These are phyloP conservation scores for Rhynchospora pubera DNA, from an alignment of 176 grass and related monocot genomes.

Conservation along the genomic window DNA sequence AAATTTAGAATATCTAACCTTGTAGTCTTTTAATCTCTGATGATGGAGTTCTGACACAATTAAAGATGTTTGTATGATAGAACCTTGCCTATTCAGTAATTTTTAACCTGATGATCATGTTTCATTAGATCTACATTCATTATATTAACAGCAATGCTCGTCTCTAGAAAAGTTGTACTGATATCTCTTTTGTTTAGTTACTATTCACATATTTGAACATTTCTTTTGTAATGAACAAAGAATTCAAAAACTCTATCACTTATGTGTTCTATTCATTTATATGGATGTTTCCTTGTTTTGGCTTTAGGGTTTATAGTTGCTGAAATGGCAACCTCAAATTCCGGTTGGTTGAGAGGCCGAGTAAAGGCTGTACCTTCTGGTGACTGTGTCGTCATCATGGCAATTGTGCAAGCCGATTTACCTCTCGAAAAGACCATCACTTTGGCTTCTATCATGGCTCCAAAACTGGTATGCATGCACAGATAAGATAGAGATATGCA, in stretches of 20 bases:
- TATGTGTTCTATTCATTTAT: background rate
- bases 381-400: conserved; percentile 84
- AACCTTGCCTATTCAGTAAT: background rate
- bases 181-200: background rate
- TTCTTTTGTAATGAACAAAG: too few species aligned
- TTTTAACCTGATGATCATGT: too few species aligned
- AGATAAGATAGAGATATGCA: conserved; percentile 1
- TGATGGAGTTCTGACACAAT: background rate
- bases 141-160: too few species aligned
- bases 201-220: too few species aligned
- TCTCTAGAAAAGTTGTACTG: too few species aligned
- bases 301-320: conserved; percentile 37
- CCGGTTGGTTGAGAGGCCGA: conserved; percentile 82
- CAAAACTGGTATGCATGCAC: conserved; percentile 61
- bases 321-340: conserved; percentile 47
- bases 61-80: background rate
- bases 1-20: background rate
- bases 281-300: conserved; percentile 22
- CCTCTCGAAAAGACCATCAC: conserved; percentile 92
- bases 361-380: conserved; percentile 95
- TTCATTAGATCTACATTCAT: background rate
- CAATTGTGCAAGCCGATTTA: conserved; percentile 58
- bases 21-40: background rate
- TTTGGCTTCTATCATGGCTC: conserved; percentile 77
- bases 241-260: too few species aligned